Evolutionary conservation across 1,284 basidiomycete species (phyloP), one percentile per base, ranked within the genome.

Genomic region (Moesziomyces sp.): DNA sequence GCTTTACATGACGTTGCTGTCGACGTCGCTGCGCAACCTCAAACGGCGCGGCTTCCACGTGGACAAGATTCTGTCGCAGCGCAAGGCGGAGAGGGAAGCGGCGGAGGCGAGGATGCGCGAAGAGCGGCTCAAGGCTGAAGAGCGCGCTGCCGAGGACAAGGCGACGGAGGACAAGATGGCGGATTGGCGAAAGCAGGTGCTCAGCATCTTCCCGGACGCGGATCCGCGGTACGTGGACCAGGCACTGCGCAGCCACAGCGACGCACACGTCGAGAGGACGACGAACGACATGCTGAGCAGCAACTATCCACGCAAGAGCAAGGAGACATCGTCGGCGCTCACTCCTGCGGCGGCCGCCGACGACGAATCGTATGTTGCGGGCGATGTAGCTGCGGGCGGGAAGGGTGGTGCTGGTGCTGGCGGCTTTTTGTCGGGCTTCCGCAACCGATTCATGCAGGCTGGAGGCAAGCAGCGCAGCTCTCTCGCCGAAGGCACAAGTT

Each of bases 1-100:
- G 9, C 84, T 98, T 14, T 92, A 97, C 79, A 93, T 93, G 89
- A 96, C 93, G 0, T 93, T 99, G 48, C 88, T 99, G 13, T 93
- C 93, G 0, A 97, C 94, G 0, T 92, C 95, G 62, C 86, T 98
- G 47, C 88, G 89, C 68, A 90, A 92, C 2, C 86, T 99, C 57
- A 92, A 91, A 82, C 87, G 94, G 58, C 88, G 95, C 67, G 94
- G 94, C 5, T 73, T 81, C 55, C 62, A 79, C 91, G 94, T 97
- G 53, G 94, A 97, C 82, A 89, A 95, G 52, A 96, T 98, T 61
- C 86, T 97, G 53, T 90, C 91, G 66, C 91, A 93, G 76, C 92
- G 95, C 77, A 88, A 89, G 77, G 90, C 90, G 13, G 90, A 94
- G 59, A 87, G 88, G 33, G 87, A 91, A 55, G 89, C 90, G 1